Conservation (phyloP, 345 rosid species). For the Linum lewisii region DNA sequence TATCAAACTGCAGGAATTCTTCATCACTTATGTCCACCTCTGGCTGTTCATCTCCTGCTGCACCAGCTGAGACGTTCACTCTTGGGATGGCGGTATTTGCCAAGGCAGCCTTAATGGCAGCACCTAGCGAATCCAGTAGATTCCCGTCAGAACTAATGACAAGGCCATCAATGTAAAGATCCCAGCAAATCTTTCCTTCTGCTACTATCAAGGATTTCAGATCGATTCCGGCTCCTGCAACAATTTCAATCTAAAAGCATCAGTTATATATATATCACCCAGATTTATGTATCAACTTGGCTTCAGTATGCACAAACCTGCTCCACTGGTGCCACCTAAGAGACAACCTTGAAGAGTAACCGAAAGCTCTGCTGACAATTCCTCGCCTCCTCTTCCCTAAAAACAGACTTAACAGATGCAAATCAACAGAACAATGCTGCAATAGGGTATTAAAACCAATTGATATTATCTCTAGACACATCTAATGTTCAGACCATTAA, state of each 20-base stretch:
- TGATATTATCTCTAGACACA: too few species aligned
- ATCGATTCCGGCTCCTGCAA: slow-evolving; percentile 77
- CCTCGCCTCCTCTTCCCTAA: slow-evolving; percentile 96
- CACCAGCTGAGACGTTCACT: slow-evolving; percentile 47
- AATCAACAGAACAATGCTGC: too few species aligned
- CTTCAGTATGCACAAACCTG: slow-evolving; percentile 37
- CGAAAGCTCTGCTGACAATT: slow-evolving; percentile 70
- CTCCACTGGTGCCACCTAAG: slow-evolving; percentile 82
- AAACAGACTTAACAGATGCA: not conserved
- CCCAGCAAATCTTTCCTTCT: too few species aligned
- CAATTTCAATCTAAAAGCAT: slow-evolving; percentile 4
- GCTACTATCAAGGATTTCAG: slow-evolving; percentile 56
- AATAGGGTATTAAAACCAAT: too few species aligned
- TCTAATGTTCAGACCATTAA: too few species aligned
- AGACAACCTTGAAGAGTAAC: slow-evolving; percentile 63
- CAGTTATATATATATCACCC: not conserved
- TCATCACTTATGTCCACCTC: too few species aligned
- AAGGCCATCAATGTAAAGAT: too few species aligned
- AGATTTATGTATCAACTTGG: not conserved
- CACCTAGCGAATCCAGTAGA: too few species aligned
- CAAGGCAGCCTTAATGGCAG: slow-evolving; percentile 94
- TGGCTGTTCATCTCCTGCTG: too few species aligned
- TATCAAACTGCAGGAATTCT: too few species aligned
- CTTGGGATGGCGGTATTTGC: slow-evolving; percentile 85
- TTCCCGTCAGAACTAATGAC: too few species aligned